Evolutionary conservation across 139 green algal species (phyloP), one percentile per base, ranked within the genome.

Genomic region (Chlamydomonas sphaeroides): DNA sequence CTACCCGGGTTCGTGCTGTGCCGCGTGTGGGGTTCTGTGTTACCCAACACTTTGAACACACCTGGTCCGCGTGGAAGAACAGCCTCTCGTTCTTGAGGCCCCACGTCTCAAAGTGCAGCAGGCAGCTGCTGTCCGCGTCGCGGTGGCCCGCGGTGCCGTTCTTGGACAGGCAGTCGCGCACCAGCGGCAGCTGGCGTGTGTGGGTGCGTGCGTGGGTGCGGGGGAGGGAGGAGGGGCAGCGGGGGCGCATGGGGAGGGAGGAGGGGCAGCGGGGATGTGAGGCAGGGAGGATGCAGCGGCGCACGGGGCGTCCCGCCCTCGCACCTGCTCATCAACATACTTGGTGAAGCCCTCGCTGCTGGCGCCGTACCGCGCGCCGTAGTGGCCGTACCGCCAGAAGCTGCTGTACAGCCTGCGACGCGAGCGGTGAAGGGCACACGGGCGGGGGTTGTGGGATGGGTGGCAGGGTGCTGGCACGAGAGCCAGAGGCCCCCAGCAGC

Each of bases 1-100:
- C n/a, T n/a, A n/a, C n/a, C n/a, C n/a, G n/a, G n/a, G n/a, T n/a
- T n/a, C n/a, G n/a, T n/a, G n/a, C n/a, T n/a, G n/a, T n/a, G n/a
- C n/a, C n/a, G n/a, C n/a, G n/a, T n/a, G n/a, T n/a, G n/a, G n/a
- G n/a, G n/a, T n/a, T n/a, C n/a, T n/a, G n/a, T n/a, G n/a, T n/a
- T n/a, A n/a, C n/a, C n/a, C n/a, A n/a, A n/a, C n/a, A n/a, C n/a
- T n/a, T n/a, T n/a, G n/a, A n/a, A 38, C 41, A n/a, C 62, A 72
- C 88, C 81, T 91, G 88, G 56, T 91, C 88, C 20, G 77, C 77
- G 68, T 91, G 88, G 78, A 91, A 91, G 57, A 89, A 91, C 0
- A 91, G 32, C 11, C 83, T 32, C 73, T 91, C 88, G 81, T 91
- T 67, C 32, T 30, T 0, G 32, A 77, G 39, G 0, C 84, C 84